Conservation (phyloP, 768 basidiomycete genomes). For the Strobilomyces dryophilus region DNA sequence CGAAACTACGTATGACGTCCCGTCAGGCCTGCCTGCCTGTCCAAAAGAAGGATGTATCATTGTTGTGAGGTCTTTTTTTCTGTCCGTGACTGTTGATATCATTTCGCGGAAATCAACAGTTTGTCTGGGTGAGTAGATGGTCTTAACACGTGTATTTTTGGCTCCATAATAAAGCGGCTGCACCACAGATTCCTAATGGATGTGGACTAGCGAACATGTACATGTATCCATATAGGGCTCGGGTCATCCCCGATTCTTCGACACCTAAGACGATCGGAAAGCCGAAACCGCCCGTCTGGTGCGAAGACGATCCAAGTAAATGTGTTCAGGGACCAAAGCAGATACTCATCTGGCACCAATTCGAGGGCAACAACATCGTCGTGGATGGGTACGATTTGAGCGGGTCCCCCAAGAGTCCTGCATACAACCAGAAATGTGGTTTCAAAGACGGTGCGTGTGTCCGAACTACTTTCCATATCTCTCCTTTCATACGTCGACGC, state of each 20-base stretch:
- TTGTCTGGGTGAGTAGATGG: constrained; percentile 3
- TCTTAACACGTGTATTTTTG: not conserved
- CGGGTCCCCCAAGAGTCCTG: not conserved
- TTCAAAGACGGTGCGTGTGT: constrained; percentile 7
- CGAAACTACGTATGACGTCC: not conserved
- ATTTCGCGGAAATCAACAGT: constrained; percentile 1
- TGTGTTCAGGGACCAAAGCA: constrained; percentile 14
- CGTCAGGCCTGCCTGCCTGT: constrained; percentile 4
- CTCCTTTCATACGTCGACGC: not conserved
- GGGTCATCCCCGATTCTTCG: not conserved
- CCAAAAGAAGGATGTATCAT: not conserved
- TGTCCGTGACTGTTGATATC: not conserved
- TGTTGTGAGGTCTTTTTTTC: constrained; percentile 1
- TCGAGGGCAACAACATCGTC: constrained; percentile 5
- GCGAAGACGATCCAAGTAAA: not conserved
- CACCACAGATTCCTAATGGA: not conserved
- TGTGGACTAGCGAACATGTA: constrained; percentile 11
- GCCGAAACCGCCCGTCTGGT: not conserved
- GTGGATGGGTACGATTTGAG: not conserved
- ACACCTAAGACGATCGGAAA: constrained; percentile 3
- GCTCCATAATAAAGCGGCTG: not conserved
- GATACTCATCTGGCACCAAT: not conserved
- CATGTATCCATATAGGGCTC: not conserved
- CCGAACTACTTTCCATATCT: not conserved
- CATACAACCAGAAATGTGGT: constrained; percentile 14